Percentiles rank a stretch among this genome's conserved stretches.
phyloP scores from a whole-genome alignment of 169 alveolate species.

The Plasmodium reichenowi region DNA sequence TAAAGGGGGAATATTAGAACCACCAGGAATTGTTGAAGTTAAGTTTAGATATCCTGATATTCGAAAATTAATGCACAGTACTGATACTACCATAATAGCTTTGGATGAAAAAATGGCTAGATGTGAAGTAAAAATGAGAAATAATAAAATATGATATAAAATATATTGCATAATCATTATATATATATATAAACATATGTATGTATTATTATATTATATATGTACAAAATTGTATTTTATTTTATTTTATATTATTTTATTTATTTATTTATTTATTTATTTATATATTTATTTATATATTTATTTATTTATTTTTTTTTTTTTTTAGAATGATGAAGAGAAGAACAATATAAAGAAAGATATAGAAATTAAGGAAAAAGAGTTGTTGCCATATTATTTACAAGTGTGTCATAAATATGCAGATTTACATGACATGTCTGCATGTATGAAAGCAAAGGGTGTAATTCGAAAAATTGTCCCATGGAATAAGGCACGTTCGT shows the following conservation, averaged over 20 bases:
- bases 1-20: conserved; percentile 88
- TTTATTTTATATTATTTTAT: not conserved
- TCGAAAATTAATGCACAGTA: conserved; percentile 79
- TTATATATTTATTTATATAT: not conserved
- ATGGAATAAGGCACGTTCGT: conserved; percentile 86
- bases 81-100: conserved; percentile 76
- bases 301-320: no score
- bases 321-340: conserved; percentile 59
- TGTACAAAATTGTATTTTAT: not conserved
- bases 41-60: conserved; percentile 83
- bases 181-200: not conserved
- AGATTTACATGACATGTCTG: conserved; percentile 89
- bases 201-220: not conserved
- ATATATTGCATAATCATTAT: not conserved
- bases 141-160: not conserved
- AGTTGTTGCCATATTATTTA: conserved; percentile 79
- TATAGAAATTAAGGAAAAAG: conserved; percentile 79
- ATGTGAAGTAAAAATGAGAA: conserved; percentile 26
- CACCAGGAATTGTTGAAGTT: conserved; percentile 88
- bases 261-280: no score
- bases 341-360: conserved; percentile 69
- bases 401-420: conserved; percentile 88
- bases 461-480: conserved; percentile 84
- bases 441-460: conserved; percentile 89
- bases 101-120: conserved; percentile 60